These are phyloP conservation scores for Phascolomyces articulosus DNA, from an alignment of 371 early-diverging fungal genomes.

Conservation along the genomic window DNA sequence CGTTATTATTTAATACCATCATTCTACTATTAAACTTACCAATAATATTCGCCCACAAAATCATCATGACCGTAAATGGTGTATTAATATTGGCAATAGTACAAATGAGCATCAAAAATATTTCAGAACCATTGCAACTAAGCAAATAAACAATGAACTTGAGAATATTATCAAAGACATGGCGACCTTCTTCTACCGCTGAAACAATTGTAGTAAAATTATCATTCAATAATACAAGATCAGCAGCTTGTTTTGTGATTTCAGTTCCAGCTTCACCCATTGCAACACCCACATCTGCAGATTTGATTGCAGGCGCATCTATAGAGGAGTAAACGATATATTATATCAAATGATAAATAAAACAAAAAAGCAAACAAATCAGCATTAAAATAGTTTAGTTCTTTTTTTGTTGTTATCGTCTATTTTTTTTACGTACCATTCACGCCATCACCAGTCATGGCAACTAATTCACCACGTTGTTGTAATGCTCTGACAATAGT, in stretches of 20 bases:
- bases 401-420: background rate
- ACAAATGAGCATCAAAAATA: constrained; percentile 63
- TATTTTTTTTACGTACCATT: constrained; percentile 41
- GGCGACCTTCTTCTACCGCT: constrained; percentile 81
- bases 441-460: constrained; percentile 91
- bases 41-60: constrained; percentile 47
- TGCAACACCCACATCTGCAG: constrained; percentile 91
- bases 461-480: constrained; percentile 69
- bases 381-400: constrained; percentile 1
- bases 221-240: constrained; percentile 85
- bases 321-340: background rate
- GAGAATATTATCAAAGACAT: constrained; percentile 87
- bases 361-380: too few relatives aligned
- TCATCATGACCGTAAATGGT: constrained; percentile 57
- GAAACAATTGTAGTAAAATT: constrained; percentile 82
- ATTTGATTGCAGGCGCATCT: constrained; percentile 93
- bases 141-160: constrained; percentile 89
- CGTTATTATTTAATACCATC: background rate
- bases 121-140: constrained; percentile 80
- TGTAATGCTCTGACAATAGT: constrained; percentile 95
- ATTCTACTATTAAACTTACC: constrained; percentile 43
- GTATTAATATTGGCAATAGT: constrained; percentile 43
- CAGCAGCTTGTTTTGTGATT: constrained; percentile 88
- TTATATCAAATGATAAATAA: background rate
- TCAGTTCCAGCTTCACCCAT: constrained; percentile 91